phyloP scores from a whole-genome alignment of 2,329 filamentous ascomycete genomes.

The Aspergillus sp. region DNA sequence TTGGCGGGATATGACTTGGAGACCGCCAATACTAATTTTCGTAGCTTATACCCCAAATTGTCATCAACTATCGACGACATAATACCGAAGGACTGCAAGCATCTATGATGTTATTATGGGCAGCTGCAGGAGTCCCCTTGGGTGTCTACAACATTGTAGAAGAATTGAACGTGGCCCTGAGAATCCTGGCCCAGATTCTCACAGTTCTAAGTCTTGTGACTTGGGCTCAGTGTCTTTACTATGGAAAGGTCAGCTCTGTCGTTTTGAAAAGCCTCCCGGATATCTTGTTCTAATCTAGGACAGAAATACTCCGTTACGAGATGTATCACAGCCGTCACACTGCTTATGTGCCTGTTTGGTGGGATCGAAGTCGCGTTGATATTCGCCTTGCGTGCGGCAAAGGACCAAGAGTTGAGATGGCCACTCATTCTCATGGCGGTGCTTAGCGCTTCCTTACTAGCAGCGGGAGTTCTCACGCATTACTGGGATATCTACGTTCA shows the following conservation, averaged over 20 bases:
- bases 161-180: constrained; percentile 52
- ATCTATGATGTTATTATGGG: constrained; percentile 70
- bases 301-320: constrained; percentile 54
- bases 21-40: not conserved
- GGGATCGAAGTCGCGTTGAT: constrained; percentile 59
- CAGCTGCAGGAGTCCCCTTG: constrained; percentile 64
- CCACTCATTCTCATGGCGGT: constrained; percentile 65
- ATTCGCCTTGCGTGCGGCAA: constrained; percentile 52
- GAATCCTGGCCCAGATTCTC: constrained; percentile 57
- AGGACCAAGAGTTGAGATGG: constrained; percentile 52
- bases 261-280: not conserved
- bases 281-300: not conserved
- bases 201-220: constrained; percentile 51
- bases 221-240: constrained; percentile 57
- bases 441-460: constrained; percentile 61
- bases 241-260: constrained; percentile 35
- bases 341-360: constrained; percentile 57
- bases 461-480: constrained; percentile 64
- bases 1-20: not conserved
- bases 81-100: constrained; percentile 64
- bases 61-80: constrained; percentile 65
- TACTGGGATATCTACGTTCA: constrained; percentile 68
- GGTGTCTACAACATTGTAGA: constrained; percentile 60
- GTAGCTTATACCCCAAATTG: constrained; percentile 67
- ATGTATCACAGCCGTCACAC: constrained; percentile 48